Percentiles rank a stretch among this genome's conserved stretches.
phyloP scores from a whole-genome alignment of 2,329 filamentous ascomycete species.

The Fusarium tricinctum region DNA sequence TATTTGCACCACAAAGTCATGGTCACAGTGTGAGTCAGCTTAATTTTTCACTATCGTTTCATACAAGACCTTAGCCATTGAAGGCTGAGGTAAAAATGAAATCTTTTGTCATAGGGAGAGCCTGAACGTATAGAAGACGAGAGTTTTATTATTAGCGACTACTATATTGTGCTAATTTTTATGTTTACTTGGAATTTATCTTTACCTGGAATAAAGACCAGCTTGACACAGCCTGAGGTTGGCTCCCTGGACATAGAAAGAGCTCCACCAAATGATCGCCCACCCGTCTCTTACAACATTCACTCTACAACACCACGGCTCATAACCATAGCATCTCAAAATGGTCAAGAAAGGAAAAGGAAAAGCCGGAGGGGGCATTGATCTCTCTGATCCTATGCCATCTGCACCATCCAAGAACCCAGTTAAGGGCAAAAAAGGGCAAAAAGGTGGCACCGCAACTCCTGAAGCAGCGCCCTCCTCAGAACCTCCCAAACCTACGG shows the following conservation, averaged over 20 bases:
- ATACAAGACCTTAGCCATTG: neutral
- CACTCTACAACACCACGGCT: slow-evolving; percentile 22
- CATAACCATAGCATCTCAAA: slow-evolving; percentile 17
- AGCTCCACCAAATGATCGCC: slow-evolving; percentile 39
- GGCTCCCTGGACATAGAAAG: slow-evolving; percentile 2
- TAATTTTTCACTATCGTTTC: neutral
- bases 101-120: neutral
- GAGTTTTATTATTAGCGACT: too few species aligned
- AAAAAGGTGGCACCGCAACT: slow-evolving; percentile 50
- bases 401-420: slow-evolving; percentile 59
- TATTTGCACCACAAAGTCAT: neutral
- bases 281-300: slow-evolving; percentile 20
- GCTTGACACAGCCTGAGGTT: neutral
- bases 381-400: slow-evolving; percentile 52
- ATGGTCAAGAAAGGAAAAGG: slow-evolving; percentile 70
- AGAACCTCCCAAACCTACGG: slow-evolving; percentile 71
- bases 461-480: slow-evolving; percentile 54
- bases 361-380: slow-evolving; percentile 55
- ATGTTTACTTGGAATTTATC: neutral
- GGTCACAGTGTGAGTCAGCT: neutral
- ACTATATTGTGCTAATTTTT: neutral
- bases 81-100: neutral
- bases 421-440: slow-evolving; percentile 59
- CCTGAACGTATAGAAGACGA: neutral
- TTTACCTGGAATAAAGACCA: slow-evolving; percentile 2